Percentiles rank a stretch among this genome's conserved stretches.
Conservation (phyloP, 2,329 filamentous ascomycete genomes). For the Alternaria sp. region DNA sequence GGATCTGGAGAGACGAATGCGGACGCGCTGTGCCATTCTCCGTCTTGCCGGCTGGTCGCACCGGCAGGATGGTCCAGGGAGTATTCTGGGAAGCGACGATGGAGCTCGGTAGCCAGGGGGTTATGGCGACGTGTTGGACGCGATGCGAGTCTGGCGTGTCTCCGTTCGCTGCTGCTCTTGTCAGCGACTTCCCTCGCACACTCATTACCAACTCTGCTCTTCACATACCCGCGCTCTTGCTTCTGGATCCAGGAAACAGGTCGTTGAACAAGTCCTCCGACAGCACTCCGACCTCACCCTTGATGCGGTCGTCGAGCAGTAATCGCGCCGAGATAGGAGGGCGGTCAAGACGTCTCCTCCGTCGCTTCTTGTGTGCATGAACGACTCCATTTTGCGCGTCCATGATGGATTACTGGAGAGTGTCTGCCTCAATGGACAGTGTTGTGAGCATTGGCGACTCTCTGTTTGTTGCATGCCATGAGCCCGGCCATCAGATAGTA, state of each 20-base stretch:
- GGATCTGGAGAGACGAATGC: slow-evolving; percentile 81
- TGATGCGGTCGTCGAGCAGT: slow-evolving; percentile 84
- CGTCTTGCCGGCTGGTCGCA: slow-evolving; percentile 58
- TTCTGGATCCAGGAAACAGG: slow-evolving; percentile 68
- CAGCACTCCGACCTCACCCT: slow-evolving; percentile 84
- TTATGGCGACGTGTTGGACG: slow-evolving; percentile 72
- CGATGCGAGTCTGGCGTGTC: slow-evolving; percentile 19
- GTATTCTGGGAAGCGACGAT: slow-evolving; percentile 64
- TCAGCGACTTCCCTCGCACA: slow-evolving; percentile 5
- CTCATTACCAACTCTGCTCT: background rate
- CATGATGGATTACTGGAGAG: slow-evolving; percentile 28
- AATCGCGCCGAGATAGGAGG: slow-evolving; percentile 80
- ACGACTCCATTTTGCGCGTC: slow-evolving; percentile 42
- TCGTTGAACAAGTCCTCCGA: slow-evolving; percentile 87
- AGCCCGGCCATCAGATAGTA: slow-evolving; percentile 3
- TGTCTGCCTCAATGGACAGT: slow-evolving; percentile 21
- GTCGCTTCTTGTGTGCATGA: slow-evolving; percentile 60
- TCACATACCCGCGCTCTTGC: slow-evolving; percentile 31
- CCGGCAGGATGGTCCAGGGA: slow-evolving; percentile 86
- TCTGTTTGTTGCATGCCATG: slow-evolving; percentile 27
- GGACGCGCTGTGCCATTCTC: slow-evolving; percentile 57
- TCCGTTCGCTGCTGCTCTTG: slow-evolving; percentile 14
- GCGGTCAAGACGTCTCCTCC: slow-evolving; percentile 68
- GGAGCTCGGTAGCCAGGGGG: slow-evolving; percentile 73
- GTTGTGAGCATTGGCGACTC: slow-evolving; percentile 19